Conservation (phyloP, 495 filamentous ascomycete genomes). For the Neurospora pannonica region DNA sequence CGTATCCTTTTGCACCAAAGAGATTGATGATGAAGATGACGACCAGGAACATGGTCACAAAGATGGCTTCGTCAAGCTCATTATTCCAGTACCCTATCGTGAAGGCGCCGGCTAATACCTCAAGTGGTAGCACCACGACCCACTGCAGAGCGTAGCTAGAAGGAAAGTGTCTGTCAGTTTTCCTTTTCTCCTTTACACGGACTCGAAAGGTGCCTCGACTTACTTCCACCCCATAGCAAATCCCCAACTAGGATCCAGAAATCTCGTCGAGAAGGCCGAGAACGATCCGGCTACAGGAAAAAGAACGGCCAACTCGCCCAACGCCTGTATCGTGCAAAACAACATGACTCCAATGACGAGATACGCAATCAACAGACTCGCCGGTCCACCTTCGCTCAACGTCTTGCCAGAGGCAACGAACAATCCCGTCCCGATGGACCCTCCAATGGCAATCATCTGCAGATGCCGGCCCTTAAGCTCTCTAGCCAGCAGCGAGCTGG, state of each 20-base stretch:
- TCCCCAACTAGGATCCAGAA: slow-evolving; percentile 90
- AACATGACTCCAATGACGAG: slow-evolving; percentile 77
- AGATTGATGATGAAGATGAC: slow-evolving; percentile 74
- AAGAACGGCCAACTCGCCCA: slow-evolving; percentile 87
- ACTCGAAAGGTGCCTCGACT: slow-evolving; percentile 15
- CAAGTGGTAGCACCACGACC: slow-evolving; percentile 80
- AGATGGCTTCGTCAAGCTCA: slow-evolving; percentile 59
- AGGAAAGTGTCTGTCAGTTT: not conserved
- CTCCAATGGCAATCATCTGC: slow-evolving; percentile 96
- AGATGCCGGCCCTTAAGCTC: slow-evolving; percentile 75
- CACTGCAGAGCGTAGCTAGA: slow-evolving; percentile 83
- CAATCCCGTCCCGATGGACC: slow-evolving; percentile 88
- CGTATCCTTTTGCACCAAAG: slow-evolving; percentile 79
- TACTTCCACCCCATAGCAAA: slow-evolving; percentile 98
- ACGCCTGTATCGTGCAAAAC: slow-evolving; percentile 82
- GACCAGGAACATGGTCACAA: slow-evolving; percentile 72
- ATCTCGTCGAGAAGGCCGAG: slow-evolving; percentile 82
- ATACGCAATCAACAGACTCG: slow-evolving; percentile 75
- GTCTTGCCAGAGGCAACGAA: slow-evolving; percentile 83
- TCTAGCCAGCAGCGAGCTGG: slow-evolving; percentile 47
- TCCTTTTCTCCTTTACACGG: not conserved
- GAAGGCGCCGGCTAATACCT: slow-evolving; percentile 83
- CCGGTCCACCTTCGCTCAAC: slow-evolving; percentile 72
- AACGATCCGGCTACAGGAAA: slow-evolving; percentile 93
- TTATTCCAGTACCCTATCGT: slow-evolving; percentile 82